phyloP scores from a whole-genome alignment of 768 basidiomycete genomes.

The Podaxis sp. region DNA sequence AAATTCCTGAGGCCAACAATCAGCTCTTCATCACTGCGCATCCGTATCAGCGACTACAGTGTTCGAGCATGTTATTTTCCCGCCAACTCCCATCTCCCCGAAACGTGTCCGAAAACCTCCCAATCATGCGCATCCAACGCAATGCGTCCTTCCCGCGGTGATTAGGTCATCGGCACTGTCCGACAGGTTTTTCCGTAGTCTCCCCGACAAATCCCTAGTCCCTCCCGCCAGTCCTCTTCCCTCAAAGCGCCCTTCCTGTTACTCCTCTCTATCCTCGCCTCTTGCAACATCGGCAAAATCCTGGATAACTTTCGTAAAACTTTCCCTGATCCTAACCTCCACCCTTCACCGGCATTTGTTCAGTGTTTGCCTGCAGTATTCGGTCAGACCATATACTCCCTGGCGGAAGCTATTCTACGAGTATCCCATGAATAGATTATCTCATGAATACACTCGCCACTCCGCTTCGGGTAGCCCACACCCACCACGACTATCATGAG shows the following conservation, averaged over 20 bases:
- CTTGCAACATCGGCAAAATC: slow-evolving; percentile 6
- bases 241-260: background rate
- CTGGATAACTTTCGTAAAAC: background rate
- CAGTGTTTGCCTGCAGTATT: background rate
- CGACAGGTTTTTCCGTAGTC: slow-evolving; percentile 16
- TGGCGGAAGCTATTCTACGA: background rate
- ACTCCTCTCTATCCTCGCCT: slow-evolving; percentile 3
- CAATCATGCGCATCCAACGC: slow-evolving; percentile 2
- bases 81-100: slow-evolving; percentile 18
- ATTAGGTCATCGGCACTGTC: slow-evolving; percentile 13
- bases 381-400: background rate
- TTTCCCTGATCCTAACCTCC: background rate
- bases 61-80: slow-evolving; percentile 18
- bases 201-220: slow-evolving; percentile 4
- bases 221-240: background rate
- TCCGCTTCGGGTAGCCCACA: slow-evolving; percentile 3
- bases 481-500: background rate
- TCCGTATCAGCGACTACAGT: background rate
- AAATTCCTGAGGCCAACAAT: background rate
- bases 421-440: slow-evolving; percentile 6
- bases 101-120: background rate
- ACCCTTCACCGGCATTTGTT: background rate
- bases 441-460: slow-evolving; percentile 6
- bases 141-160: slow-evolving; percentile 3
- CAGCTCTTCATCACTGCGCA: too few species aligned